Evolutionary conservation across 78 protist genomes (phyloP).

Genomic region (Paratrimastix pyriformis): DNA sequence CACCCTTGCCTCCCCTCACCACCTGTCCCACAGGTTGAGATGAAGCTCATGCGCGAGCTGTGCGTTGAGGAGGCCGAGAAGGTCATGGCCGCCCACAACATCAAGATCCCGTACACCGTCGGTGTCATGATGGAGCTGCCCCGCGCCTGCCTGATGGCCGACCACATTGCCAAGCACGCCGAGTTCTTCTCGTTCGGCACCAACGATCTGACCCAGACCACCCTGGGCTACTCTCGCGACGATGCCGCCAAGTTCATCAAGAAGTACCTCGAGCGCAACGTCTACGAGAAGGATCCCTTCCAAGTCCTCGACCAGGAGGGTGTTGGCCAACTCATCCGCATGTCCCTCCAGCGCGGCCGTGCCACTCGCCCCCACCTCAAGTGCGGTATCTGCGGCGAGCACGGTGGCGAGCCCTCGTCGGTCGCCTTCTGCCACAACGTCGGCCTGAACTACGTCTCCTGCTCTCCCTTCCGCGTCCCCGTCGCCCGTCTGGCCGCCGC

Average conservation of each 20-base stretch:
- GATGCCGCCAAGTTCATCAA: slow-evolving; percentile 48
- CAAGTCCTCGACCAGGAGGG: slow-evolving; percentile 53
- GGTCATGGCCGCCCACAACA: slow-evolving; percentile 17
- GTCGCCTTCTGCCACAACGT: slow-evolving; percentile 42
- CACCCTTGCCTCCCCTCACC: too few relatives aligned
- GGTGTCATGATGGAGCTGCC: slow-evolving; percentile 68
- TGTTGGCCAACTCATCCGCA: slow-evolving; percentile 53
- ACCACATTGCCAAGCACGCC: slow-evolving; percentile 30
- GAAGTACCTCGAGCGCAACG: slow-evolving; percentile 32
- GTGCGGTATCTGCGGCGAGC: slow-evolving; percentile 64
- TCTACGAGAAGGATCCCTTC: slow-evolving; percentile 57
- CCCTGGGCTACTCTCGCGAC: slow-evolving; percentile 67
- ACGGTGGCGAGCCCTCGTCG: slow-evolving; percentile 43
- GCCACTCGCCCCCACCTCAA: slow-evolving; percentile 13
- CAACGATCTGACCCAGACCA: slow-evolving; percentile 73
- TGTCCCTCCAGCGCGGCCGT: slow-evolving; percentile 42
- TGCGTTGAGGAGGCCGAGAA: not conserved
- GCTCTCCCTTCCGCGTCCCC: slow-evolving; percentile 68
- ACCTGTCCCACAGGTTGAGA: too few relatives aligned
- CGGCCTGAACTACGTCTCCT: slow-evolving; percentile 56
- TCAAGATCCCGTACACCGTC: slow-evolving; percentile 16
- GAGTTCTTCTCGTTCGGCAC: slow-evolving; percentile 70
- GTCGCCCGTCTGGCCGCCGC: slow-evolving; percentile 62
- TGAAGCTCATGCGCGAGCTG: slow-evolving; percentile 21
- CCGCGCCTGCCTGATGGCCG: slow-evolving; percentile 49